Percentiles rank a stretch among this genome's conserved stretches.
These are phyloP conservation scores for Colletotrichum cereale DNA, from an alignment of 2,329 filamentous ascomycete species.

Conservation along the genomic window DNA sequence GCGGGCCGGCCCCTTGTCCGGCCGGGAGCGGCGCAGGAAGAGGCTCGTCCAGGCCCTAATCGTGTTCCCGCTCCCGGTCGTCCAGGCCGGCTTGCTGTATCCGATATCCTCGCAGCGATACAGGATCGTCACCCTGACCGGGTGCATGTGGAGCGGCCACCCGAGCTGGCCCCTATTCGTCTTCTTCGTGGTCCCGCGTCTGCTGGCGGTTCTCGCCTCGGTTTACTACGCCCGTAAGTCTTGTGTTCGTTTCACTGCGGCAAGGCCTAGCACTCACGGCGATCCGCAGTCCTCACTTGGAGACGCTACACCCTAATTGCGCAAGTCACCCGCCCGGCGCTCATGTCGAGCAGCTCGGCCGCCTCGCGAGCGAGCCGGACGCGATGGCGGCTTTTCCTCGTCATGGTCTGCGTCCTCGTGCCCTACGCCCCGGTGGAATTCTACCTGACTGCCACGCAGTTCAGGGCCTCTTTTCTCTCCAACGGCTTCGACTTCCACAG, in stretches of 20 bases:
- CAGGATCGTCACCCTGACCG: slow-evolving; percentile 61
- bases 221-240: slow-evolving; percentile 63
- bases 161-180: slow-evolving; percentile 61
- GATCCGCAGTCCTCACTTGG: slow-evolving; percentile 59
- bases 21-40: slow-evolving; percentile 56
- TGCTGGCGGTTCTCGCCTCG: slow-evolving; percentile 58
- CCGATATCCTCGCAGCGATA: slow-evolving; percentile 63
- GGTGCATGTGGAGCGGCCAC: slow-evolving; percentile 61
- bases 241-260: background rate
- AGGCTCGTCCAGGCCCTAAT: slow-evolving; percentile 63
- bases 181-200: slow-evolving; percentile 61
- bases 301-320: slow-evolving; percentile 61
- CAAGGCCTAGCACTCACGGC: background rate
- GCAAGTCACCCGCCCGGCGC: slow-evolving; percentile 53
- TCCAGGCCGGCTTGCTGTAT: slow-evolving; percentile 63
- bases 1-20: slow-evolving; percentile 55
- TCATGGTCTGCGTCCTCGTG: slow-evolving; percentile 64
- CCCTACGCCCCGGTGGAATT: slow-evolving; percentile 64
- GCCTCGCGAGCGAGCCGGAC: slow-evolving; percentile 60
- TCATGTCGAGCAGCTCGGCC: slow-evolving; percentile 56
- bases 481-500: slow-evolving; percentile 55
- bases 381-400: slow-evolving; percentile 66
- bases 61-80: slow-evolving; percentile 65
- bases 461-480: slow-evolving; percentile 48
- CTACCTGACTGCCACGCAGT: slow-evolving; percentile 56